Conservation (phyloP, 495 filamentous ascomycete genomes). For the Podospora tetraspora region DNA sequence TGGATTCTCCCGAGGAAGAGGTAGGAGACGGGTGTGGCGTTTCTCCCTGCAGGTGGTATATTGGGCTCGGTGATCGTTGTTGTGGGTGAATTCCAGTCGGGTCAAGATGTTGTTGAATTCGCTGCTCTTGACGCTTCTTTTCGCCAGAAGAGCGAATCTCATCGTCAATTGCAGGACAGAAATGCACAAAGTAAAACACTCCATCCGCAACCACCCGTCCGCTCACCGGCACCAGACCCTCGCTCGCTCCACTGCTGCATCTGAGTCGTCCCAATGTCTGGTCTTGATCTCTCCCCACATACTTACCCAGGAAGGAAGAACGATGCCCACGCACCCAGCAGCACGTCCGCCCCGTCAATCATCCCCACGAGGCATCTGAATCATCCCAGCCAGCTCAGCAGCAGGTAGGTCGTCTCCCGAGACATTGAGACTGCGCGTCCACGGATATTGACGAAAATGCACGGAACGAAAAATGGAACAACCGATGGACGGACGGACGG, state of each 20-base stretch:
- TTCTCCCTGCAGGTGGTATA: background rate
- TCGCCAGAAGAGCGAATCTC: too few relatives aligned
- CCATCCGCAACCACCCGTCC: background rate
- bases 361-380: background rate
- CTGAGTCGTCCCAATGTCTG: background rate
- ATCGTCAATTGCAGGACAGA: background rate
- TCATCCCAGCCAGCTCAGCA: background rate
- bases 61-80: background rate
- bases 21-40: background rate
- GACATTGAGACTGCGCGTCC: background rate
- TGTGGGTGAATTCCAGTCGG: background rate
- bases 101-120: too few relatives aligned
- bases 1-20: background rate
- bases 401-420: background rate
- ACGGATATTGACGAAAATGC: background rate
- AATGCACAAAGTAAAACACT: background rate
- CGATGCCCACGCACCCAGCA: background rate
- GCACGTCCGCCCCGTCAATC: background rate
- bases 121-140: too few relatives aligned
- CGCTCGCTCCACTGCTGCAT: background rate
- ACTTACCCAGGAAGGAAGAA: too few relatives aligned
- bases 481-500: background rate
- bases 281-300: background rate
- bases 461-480: background rate
- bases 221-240: too few relatives aligned